Base-by-base conservation (phyloP, 2,329 filamentous ascomycete genomes). In the Sarocladium strictum region DNA sequence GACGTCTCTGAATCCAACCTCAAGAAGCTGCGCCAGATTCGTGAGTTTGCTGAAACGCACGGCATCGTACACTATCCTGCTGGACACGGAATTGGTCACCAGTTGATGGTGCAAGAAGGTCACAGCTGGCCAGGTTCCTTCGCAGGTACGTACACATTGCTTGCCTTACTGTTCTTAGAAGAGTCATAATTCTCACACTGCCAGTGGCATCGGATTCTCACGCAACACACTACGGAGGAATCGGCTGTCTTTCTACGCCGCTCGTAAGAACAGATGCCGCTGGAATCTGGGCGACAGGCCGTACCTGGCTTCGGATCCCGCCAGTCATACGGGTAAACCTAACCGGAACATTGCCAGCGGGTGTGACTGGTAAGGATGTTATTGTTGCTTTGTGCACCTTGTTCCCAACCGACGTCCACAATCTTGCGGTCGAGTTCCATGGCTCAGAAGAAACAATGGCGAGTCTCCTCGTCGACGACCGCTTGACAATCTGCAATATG, bases 321-420 rank as follows among this genome's bases (percentile, higher is more conserved):
- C 90, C 90, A 35, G 27, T 51, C 23, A 29, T 35, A 26, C 12
- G 35, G 17, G 21, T 51, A 21, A 51, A 26, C 4, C 77, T 97
- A 11, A 89, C 80, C 0, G 92, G 91, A 6, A 70, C 81, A 0
- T 73, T 96, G 6, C 92, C 90, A 0, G 73, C 75, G 1, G 92
- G 92, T 11, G 91, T 96, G 1, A 90, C 87, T 0, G 93, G 91
- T 27, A 97, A 99, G 70, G 94, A 97, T 68, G 88, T 96, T 12
- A 97, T 97, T 60, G 81, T 97, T 26, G 89, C 90, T 1, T 78
- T 97, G 1, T 95, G 90, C 61, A 89, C 88, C 1, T 72, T 96
- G 0, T 95, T 97, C 75, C 88, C 89, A 70, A 87, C 90, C 61
- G 90, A 96, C 43, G 93, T 97, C 0, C 77, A 97, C 14, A 97